Percentiles rank a stretch among this genome's conserved stretches.
Evolutionary conservation across 2,329 filamentous ascomycete genomes (phyloP).

Genomic region (Fusarium kyushuense): DNA sequence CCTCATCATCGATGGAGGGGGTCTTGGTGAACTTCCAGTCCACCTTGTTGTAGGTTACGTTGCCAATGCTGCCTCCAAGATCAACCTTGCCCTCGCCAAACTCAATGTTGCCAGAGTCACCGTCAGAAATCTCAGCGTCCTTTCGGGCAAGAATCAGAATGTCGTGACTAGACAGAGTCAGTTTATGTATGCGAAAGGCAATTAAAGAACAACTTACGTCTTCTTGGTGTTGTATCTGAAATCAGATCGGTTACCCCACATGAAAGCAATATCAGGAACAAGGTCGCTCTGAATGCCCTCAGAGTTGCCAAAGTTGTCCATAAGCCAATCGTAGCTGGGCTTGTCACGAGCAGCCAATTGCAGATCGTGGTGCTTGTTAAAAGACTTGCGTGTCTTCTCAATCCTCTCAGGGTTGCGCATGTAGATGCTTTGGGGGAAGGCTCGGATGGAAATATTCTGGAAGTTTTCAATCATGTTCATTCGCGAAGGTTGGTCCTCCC

Average conservation of each 20-base stretch:
- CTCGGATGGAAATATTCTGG: slow-evolving; percentile 40
- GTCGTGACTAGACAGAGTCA: slow-evolving; percentile 40
- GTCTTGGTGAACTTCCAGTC: slow-evolving; percentile 48
- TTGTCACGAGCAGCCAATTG: slow-evolving; percentile 46
- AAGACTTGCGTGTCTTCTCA: slow-evolving; percentile 34
- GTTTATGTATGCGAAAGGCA: background rate
- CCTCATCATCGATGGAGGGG: slow-evolving; percentile 38
- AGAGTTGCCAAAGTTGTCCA: slow-evolving; percentile 35
- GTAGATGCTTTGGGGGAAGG: slow-evolving; percentile 46
- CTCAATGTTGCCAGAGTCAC: slow-evolving; percentile 38
- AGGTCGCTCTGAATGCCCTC: slow-evolving; percentile 44
- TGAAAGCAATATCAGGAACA: slow-evolving; percentile 47
- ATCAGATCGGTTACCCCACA: slow-evolving; percentile 48
- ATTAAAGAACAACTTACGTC: slow-evolving; percentile 37
- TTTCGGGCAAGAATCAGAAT: slow-evolving; percentile 47
- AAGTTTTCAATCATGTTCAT: slow-evolving; percentile 48
- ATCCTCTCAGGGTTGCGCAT: slow-evolving; percentile 44
- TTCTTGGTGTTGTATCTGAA: slow-evolving; percentile 45
- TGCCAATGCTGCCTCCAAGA: slow-evolving; percentile 40
- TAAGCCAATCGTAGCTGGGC: slow-evolving; percentile 47
- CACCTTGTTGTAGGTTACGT: slow-evolving; percentile 46
- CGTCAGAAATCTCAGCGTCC: slow-evolving; percentile 43
- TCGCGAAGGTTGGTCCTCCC: slow-evolving; percentile 48
- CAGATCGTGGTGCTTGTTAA: slow-evolving; percentile 42
- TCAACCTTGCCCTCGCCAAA: slow-evolving; percentile 44